Base-by-base conservation (phyloP, 495 filamentous ascomycete genomes). In the Paragyromitra xinjiangensis region DNA sequence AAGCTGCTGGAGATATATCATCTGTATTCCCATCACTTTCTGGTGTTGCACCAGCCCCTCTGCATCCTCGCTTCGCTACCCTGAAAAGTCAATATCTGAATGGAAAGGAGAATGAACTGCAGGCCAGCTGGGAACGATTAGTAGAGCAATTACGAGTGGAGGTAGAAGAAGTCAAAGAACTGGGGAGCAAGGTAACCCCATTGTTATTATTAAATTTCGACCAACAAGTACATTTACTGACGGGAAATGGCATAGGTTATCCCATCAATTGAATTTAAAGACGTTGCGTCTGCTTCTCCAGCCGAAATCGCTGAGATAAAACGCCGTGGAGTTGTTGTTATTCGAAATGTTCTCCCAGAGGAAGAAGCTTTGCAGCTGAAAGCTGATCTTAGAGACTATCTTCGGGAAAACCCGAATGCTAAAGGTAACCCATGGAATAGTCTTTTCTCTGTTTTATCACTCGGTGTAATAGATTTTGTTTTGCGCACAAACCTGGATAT, bases 11-110 rank as follows among this genome's bases (percentile, higher is more conserved):
- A 4, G 91, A 95, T 81, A 97, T 97, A 64, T 93, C 92, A 0
- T 92, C 92, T 71, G 88, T 93, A 6, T 97, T 97, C 70, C 91
- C 91, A 2, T 94, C 92, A 19, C 86, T 97, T 37, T 92, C 92
- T 0, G 92, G 92, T 14, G 86, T 87, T 40, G 83, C 87, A 22
- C 86, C 88, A 4, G 82, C 87, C 51, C 91, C 92, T 4, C 86
- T 97, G 0, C 90, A 92, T 0, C 82, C 88, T 51, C 88, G 93
- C 5, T 97, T 93, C 80, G 89, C 89, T 24, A 86, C 91, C n/a
- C 85, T 95, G n/a, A 97, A 97, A 78, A 80, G 80, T 8, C 81
- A 85, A 3, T 85, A 95, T 2, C 89, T 92, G 22, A 70, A 83
- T 8, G 90, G 90, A 9, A 88, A 89, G 80, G 90, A 93, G 81